Evolutionary conservation across 2,329 filamentous ascomycete genomes (phyloP).

Genomic region (Fusarium piperis): DNA sequence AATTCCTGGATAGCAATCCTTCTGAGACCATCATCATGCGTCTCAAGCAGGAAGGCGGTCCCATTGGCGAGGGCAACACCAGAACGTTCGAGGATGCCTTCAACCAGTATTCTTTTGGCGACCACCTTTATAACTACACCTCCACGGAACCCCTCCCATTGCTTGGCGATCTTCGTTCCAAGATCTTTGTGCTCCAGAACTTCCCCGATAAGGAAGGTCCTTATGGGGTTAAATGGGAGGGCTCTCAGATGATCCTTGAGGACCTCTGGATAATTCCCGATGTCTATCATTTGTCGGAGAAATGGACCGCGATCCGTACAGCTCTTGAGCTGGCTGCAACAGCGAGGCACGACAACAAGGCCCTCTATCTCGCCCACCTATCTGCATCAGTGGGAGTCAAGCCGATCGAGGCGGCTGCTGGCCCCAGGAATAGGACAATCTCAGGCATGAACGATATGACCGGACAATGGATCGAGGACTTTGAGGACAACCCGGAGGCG

Average conservation of each 20-base stretch:
- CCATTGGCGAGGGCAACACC: conserved; percentile 48
- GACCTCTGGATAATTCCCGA: conserved; percentile 58
- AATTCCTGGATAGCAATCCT: conserved; percentile 57
- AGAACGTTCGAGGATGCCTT: conserved; percentile 58
- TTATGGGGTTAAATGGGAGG: conserved; percentile 58
- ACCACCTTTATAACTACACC: conserved; percentile 51
- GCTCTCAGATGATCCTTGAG: conserved; percentile 56
- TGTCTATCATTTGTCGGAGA: conserved; percentile 54
- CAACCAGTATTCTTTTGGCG: conserved; percentile 50
- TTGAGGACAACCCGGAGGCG: conserved; percentile 36
- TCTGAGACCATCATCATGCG: conserved; percentile 60
- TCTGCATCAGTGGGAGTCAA: conserved; percentile 59
- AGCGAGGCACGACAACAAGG: conserved; percentile 46
- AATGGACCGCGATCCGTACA: conserved; percentile 56
- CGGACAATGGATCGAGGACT: conserved; percentile 54
- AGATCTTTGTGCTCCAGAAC: conserved; percentile 59
- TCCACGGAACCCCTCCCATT: conserved; percentile 50
- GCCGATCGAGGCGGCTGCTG: conserved; percentile 61
- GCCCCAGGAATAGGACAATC: conserved; percentile 53
- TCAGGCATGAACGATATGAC: conserved; percentile 62
- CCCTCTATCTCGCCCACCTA: conserved; percentile 57
- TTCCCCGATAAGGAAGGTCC: conserved; percentile 48
- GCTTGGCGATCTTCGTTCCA: conserved; percentile 56
- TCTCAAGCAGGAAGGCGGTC: conserved; percentile 58
- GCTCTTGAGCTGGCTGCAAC: conserved; percentile 52